A percentile compares a stretch with the other conserved stretches of the same genome.
phyloP scores from a whole-genome alignment of 179 eudicot genomes.

The Silene coronaria region DNA sequence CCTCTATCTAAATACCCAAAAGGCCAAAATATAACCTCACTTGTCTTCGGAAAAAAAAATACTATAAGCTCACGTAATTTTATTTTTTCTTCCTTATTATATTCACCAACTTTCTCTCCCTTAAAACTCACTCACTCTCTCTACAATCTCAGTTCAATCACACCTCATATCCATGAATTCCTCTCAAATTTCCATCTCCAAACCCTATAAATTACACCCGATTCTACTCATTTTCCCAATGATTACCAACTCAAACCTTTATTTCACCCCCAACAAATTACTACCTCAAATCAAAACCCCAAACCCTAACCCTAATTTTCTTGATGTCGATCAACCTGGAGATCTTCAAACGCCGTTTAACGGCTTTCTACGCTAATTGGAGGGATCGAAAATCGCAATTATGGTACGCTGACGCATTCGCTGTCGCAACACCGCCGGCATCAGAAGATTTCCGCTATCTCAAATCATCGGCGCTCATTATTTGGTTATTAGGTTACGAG shows the following conservation, averaged over 20 bases:
- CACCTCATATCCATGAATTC: slow-evolving; percentile 11
- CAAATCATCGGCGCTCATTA: slow-evolving; percentile 73
- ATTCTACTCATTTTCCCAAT: neutral
- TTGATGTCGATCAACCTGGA: slow-evolving; percentile 38
- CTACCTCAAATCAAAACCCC: slow-evolving; percentile 17
- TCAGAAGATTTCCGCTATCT: slow-evolving; percentile 79
- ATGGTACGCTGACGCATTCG: slow-evolving; percentile 64
- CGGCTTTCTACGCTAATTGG: slow-evolving; percentile 57
- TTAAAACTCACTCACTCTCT: slow-evolving; percentile 9
- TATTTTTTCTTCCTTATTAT: neutral
- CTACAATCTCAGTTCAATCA: neutral
- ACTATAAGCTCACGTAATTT: neutral
- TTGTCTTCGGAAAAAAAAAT: no score
- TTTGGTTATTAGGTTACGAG: slow-evolving; percentile 88
- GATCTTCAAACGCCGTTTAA: slow-evolving; percentile 46
- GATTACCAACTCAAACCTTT: neutral
- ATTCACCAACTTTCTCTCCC: neutral
- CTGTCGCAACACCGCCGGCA: slow-evolving; percentile 69
- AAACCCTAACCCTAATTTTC: slow-evolving; percentile 37
- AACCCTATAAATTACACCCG: slow-evolving; percentile 9
- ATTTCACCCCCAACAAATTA: neutral
- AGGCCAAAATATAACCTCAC: no score
- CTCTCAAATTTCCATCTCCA: neutral
- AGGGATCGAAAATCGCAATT: slow-evolving; percentile 35
- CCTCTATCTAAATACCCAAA: no score